Percentiles rank a stretch among this genome's conserved stretches.
Evolutionary conservation across 495 filamentous ascomycete genomes (phyloP).

Genomic region (Aspergillus ostianus): DNA sequence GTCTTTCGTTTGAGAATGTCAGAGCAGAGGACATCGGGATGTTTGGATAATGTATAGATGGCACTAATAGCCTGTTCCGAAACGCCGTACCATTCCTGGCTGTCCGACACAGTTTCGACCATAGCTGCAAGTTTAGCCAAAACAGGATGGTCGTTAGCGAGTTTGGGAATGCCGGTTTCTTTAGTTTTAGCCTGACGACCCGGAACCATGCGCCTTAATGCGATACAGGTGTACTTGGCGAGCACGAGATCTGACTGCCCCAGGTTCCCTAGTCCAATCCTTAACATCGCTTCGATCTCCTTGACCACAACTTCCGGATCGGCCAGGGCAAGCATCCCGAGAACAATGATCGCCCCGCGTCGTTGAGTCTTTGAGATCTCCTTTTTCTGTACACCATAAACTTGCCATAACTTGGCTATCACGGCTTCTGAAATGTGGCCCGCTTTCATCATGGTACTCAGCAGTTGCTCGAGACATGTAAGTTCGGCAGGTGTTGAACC

Average conservation of each 20-base stretch:
- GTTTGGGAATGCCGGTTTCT: conserved; percentile 70
- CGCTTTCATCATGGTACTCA: conserved; percentile 96
- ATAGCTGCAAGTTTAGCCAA: conserved; percentile 76
- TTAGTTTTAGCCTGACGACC: conserved; percentile 69
- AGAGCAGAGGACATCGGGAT: conserved; percentile 91
- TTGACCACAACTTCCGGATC: conserved; percentile 88
- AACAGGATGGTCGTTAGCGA: conserved; percentile 90
- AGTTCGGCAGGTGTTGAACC: conserved; percentile 91
- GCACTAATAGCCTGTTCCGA: conserved; percentile 95
- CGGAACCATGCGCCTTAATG: conserved; percentile 85
- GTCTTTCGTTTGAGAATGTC: conserved; percentile 89
- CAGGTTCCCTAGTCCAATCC: conserved; percentile 79
- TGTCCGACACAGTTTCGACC: conserved; percentile 77
- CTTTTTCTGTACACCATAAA: conserved; percentile 89
- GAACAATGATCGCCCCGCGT: conserved; percentile 88
- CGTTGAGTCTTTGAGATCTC: conserved; percentile 93
- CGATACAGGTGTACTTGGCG: conserved; percentile 92
- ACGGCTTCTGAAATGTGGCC: conserved; percentile 84
- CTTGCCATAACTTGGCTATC: conserved; percentile 91
- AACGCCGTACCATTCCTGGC: conserved; percentile 96
- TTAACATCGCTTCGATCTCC: conserved; percentile 90
- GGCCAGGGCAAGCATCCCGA: conserved; percentile 94
- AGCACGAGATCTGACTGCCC: conserved; percentile 81
- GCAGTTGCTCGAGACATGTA: conserved; percentile 89
- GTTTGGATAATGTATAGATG: conserved; percentile 92